These are phyloP conservation scores for Megacollybia marginata DNA, from an alignment of 768 basidiomycete species.

Conservation along the genomic window DNA sequence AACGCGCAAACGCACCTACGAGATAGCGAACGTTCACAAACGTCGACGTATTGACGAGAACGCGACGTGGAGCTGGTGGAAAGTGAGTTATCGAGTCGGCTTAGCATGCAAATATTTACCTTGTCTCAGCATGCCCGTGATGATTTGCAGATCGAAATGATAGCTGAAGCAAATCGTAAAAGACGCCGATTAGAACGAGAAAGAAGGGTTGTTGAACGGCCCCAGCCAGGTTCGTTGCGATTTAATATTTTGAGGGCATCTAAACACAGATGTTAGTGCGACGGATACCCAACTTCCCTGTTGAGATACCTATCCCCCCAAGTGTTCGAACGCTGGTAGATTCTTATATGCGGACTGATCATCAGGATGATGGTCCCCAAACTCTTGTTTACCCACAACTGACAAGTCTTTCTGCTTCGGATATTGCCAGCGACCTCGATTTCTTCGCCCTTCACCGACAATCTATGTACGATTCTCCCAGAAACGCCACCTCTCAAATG, in stretches of 20 bases:
- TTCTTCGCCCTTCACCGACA: conserved; percentile 42
- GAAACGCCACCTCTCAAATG: not conserved
- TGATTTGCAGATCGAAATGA: conserved; percentile 79
- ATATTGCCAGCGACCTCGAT: conserved; percentile 48
- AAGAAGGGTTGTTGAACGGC: conserved; percentile 69
- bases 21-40: conserved; percentile 54
- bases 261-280: conserved; percentile 33
- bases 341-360: conserved; percentile 30
- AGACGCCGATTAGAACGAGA: conserved; percentile 81
- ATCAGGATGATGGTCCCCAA: conserved; percentile 16
- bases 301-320: conserved; percentile 46
- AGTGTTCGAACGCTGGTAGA: conserved; percentile 64
- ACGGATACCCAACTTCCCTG: conserved; percentile 49
- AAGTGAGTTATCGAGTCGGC: conserved; percentile 35
- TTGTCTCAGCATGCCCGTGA: conserved; percentile 58
- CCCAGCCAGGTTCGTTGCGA: conserved; percentile 55
- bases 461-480: conserved; percentile 1
- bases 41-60: conserved; percentile 65
- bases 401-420: conserved; percentile 35
- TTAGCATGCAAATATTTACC: conserved; percentile 5
- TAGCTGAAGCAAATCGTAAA: conserved; percentile 85
- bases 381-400: conserved; percentile 37
- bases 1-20: conserved; percentile 61
- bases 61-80: conserved; percentile 89
- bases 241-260: not conserved